Evolutionary conservation across 2,329 filamentous ascomycete genomes (phyloP), one percentile per base, ranked within the genome.

Genomic region (Aspergillus tamarii): DNA sequence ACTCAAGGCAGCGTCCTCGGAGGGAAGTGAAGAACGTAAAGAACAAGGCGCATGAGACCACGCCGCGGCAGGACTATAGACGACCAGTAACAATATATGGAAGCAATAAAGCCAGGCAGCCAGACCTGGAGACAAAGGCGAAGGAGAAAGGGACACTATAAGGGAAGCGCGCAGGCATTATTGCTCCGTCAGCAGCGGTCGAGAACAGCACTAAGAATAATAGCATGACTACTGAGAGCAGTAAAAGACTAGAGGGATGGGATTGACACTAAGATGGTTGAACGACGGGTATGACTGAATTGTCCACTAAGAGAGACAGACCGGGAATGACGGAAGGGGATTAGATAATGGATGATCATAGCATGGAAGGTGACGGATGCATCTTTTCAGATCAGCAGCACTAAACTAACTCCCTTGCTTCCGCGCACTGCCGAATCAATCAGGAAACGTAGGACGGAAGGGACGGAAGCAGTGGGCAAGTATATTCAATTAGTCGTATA

Each of bases 241-340:
- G 48, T 52, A 32, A 52, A 52, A 52, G 19, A 32, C 26, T 10
- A n/a, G 48, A 52, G 11, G 19, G 57, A 21, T 16, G 41, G 26
- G 28, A 32, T 53, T 21, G 64, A 59, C 58, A 65, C 45, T 46
- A 61, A 63, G 66, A 59, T 52, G 34, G 19, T 28, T 48, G 21
- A 14, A 16, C 11, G 14, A 26, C 11, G 23, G 23, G 41, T 19
- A 39, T 43, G 34, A 41, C 3, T 46, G 41, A 63, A 64, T 69
- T 64, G 66, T 59, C 60, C 54, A 68, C 64, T 64, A 43, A 70
- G 63, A 68, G 61, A 39, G 58, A 21, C 48, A 43, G 59, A 26
- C 71, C 72, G 73, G 72, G 69, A 74, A 60, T 64, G 63, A 60
- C 66, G 67, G 67, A 66, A 69, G 61, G 16, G 63, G 64, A 62